These are phyloP conservation scores for Phytopythium helicoides DNA, from an alignment of 352 stramenopile genomes.

Conservation along the genomic window DNA sequence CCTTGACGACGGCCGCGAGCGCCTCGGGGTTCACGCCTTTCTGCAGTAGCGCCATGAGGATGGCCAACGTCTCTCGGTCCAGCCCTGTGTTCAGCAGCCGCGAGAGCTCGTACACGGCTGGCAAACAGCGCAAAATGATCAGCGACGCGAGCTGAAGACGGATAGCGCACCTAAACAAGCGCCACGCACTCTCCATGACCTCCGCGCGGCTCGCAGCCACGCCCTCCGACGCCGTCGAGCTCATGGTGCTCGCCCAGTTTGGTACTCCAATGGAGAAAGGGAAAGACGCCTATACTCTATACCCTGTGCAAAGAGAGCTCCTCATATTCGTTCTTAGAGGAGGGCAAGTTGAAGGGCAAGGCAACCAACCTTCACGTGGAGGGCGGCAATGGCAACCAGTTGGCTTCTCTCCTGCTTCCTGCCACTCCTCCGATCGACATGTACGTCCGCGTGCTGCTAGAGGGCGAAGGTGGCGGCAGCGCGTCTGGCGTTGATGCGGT, in stretches of 20 bases:
- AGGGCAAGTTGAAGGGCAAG: too few relatives aligned
- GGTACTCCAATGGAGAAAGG: too few relatives aligned
- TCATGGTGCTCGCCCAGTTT: neutral
- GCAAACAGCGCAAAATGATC: neutral
- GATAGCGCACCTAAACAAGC: neutral
- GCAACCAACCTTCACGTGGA: too few relatives aligned
- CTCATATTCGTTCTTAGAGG: too few relatives aligned
- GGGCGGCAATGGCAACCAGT: too few relatives aligned
- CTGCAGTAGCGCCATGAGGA: conserved; percentile 86
- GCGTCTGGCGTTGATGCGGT: too few relatives aligned
- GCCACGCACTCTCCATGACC: conserved; percentile 54
- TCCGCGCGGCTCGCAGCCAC: conserved; percentile 46
- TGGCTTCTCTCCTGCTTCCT: too few relatives aligned
- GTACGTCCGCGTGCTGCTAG: too few relatives aligned
- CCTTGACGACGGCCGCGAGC: conserved; percentile 86
- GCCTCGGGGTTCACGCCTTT: conserved; percentile 90
- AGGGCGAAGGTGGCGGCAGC: too few relatives aligned
- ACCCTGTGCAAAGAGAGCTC: too few relatives aligned
- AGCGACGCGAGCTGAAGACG: neutral
- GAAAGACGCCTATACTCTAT: too few relatives aligned
- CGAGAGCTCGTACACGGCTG: conserved; percentile 89
- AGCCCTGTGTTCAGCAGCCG: conserved; percentile 89
- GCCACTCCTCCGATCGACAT: too few relatives aligned
- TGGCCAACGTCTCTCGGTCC: conserved; percentile 85
- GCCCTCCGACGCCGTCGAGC: conserved; percentile 8